A percentile compares a stretch with the other conserved stretches of the same genome.
These are phyloP conservation scores for Fusarium domesticum DNA, from an alignment of 2,329 filamentous ascomycete genomes.

Conservation along the genomic window DNA sequence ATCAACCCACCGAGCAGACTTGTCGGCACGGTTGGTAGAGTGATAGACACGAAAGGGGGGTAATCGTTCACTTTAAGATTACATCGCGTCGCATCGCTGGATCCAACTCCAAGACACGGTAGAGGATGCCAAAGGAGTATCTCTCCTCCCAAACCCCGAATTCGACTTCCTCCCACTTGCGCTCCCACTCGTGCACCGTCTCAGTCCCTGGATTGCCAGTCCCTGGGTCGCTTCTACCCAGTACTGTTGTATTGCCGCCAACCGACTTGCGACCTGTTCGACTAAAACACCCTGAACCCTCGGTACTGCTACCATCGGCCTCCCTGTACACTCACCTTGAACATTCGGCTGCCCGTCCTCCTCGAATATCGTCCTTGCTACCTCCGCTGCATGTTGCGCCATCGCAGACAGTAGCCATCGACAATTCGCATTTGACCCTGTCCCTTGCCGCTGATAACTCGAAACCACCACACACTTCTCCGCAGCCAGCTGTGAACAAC, in stretches of 20 bases:
- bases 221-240: slow-evolving; percentile 14
- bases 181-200: slow-evolving; percentile 21
- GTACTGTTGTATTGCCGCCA: slow-evolving; percentile 11
- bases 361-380: slow-evolving; percentile 45
- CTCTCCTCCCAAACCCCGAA: slow-evolving; percentile 17
- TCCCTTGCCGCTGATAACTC: slow-evolving; percentile 14
- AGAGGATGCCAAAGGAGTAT: slow-evolving; percentile 29
- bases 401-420: slow-evolving; percentile 17
- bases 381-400: slow-evolving; percentile 36
- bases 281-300: slow-evolving; percentile 15
- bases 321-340: slow-evolving; percentile 25
- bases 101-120: slow-evolving; percentile 17
- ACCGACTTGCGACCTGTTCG: slow-evolving; percentile 21
- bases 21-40: slow-evolving; percentile 8
- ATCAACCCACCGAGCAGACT: slow-evolving; percentile 16
- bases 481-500: slow-evolving; percentile 32
- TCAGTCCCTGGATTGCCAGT: slow-evolving; percentile 23
- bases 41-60: slow-evolving; percentile 28
- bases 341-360: slow-evolving; percentile 34
- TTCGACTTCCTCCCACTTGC: slow-evolving; percentile 15
- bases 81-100: slow-evolving; percentile 22
- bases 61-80: slow-evolving; percentile 24
- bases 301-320: slow-evolving; percentile 16
- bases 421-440: slow-evolving; percentile 17
- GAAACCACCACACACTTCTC: slow-evolving; percentile 16